These are phyloP conservation scores for Selenicereus undatus DNA, from an alignment of 148 eudicot species.

Conservation along the genomic window DNA sequence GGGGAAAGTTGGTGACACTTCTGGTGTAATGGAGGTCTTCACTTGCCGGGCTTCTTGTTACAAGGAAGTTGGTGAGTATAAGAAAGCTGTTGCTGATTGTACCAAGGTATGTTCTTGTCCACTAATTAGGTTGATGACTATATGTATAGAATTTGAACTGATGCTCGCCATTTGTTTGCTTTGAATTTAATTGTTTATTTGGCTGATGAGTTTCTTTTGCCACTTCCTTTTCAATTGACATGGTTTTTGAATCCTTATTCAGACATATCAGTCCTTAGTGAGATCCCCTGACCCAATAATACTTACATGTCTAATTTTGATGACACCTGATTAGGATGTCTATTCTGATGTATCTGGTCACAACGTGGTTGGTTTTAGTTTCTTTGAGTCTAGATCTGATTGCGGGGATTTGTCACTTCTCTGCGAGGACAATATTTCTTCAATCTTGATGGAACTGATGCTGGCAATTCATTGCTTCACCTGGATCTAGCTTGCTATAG, in stretches of 20 bases:
- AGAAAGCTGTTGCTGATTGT: slow-evolving; percentile 98
- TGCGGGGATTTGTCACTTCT: not conserved
- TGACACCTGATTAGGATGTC: not conserved
- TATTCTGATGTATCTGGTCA: not conserved
- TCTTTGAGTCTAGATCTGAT: not conserved
- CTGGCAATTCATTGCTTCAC: not conserved
- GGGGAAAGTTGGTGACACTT: slow-evolving; percentile 57
- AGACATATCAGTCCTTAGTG: too few relatives aligned
- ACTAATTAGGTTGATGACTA: not conserved
- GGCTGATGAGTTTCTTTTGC: not conserved
- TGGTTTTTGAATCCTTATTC: too few relatives aligned
- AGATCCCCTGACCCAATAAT: too few relatives aligned
- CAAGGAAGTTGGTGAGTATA: slow-evolving; percentile 97
- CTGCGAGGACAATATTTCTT: not conserved
- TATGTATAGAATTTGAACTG: not conserved
- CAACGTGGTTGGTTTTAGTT: not conserved
- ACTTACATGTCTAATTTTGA: not conserved
- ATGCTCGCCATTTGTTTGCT: not conserved
- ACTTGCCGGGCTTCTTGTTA: slow-evolving; percentile 84
- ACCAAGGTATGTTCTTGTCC: slow-evolving; percentile 54
- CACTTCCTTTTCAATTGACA: not conserved
- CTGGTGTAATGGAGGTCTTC: slow-evolving; percentile 59
- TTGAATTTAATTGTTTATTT: not conserved
- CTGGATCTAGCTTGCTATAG: not conserved
- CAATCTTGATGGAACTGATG: not conserved